phyloP scores from a whole-genome alignment of 768 basidiomycete genomes.

The Podaxis sp. region DNA sequence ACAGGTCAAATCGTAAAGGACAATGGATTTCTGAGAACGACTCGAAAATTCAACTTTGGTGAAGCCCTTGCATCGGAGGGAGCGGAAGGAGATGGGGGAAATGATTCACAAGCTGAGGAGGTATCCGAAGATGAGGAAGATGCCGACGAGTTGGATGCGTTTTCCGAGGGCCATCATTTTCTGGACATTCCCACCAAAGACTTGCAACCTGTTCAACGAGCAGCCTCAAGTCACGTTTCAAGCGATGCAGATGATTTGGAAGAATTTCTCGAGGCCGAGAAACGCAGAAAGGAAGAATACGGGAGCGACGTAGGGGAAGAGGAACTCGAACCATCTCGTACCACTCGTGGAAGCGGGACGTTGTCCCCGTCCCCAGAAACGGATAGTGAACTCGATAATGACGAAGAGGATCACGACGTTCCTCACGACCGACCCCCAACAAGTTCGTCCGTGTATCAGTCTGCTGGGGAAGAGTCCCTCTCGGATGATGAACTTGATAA shows the following conservation, averaged over 20 bases:
- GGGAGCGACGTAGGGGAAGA: conserved; percentile 48
- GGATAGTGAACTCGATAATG: conserved; percentile 6
- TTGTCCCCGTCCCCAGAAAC: neutral
- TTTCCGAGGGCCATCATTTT: conserved; percentile 35
- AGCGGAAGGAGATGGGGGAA: conserved; percentile 42
- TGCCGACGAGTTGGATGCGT: conserved; percentile 58
- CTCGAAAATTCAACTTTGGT: conserved; percentile 49
- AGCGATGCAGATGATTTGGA: conserved; percentile 61
- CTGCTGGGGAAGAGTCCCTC: conserved; percentile 5
- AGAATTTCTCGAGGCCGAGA: conserved; percentile 69
- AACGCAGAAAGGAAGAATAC: conserved; percentile 44
- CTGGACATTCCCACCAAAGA: conserved; percentile 29
- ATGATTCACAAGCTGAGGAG: conserved; percentile 56
- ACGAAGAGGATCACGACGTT: conserved; percentile 8
- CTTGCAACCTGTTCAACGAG: conserved; percentile 22
- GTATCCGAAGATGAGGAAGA: conserved; percentile 53
- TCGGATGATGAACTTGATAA: conserved; percentile 49
- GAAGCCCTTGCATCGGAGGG: conserved; percentile 43
- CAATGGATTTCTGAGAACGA: conserved; percentile 60
- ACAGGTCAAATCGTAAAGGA: conserved; percentile 65
- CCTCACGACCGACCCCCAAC: neutral
- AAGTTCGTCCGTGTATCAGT: conserved; percentile 4
- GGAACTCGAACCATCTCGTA: conserved; percentile 15
- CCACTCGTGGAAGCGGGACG: conserved; percentile 18
- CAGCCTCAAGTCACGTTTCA: conserved; percentile 11